Conservation (phyloP, 495 filamentous ascomycete genomes). For the Haplographium delicatum region DNA sequence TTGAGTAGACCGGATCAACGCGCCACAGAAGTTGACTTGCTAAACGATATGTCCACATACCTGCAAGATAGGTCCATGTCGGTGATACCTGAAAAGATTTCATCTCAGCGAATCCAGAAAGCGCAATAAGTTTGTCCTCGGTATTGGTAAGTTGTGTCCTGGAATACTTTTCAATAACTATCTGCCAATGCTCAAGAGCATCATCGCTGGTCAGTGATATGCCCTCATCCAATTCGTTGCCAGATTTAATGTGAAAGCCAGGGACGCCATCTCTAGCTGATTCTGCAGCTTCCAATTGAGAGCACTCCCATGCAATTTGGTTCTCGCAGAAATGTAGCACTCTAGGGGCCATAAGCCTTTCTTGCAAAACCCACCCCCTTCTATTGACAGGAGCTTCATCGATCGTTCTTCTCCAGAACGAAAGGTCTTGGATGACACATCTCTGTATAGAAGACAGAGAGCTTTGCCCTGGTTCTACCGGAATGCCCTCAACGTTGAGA, state of each 20-base stretch:
- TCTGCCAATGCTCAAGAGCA: background rate
- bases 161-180: conserved; percentile 7
- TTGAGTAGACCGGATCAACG: background rate
- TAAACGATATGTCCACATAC: conserved; percentile 7
- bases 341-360: conserved; percentile 27
- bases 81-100: no score
- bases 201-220: background rate
- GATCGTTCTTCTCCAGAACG: background rate
- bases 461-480: background rate
- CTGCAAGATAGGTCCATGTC: conserved; percentile 2
- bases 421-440: background rate
- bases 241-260: background rate
- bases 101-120: conserved; percentile 11
- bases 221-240: background rate
- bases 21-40: conserved; percentile 9
- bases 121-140: conserved; percentile 15
- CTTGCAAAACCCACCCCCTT: conserved; percentile 34
- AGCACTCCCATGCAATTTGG: conserved; percentile 27
- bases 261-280: background rate
- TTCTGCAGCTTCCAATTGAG: conserved; percentile 1
- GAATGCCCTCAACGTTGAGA: conserved; percentile 1
- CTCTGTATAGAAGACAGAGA: background rate
- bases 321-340: conserved; percentile 25
- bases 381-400: conserved; percentile 4
- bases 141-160: conserved; percentile 4